Evolutionary conservation across 2,329 filamentous ascomycete genomes (phyloP), one percentile per base, ranked within the genome.

Genomic region (Pyrenochaeta sp.): DNA sequence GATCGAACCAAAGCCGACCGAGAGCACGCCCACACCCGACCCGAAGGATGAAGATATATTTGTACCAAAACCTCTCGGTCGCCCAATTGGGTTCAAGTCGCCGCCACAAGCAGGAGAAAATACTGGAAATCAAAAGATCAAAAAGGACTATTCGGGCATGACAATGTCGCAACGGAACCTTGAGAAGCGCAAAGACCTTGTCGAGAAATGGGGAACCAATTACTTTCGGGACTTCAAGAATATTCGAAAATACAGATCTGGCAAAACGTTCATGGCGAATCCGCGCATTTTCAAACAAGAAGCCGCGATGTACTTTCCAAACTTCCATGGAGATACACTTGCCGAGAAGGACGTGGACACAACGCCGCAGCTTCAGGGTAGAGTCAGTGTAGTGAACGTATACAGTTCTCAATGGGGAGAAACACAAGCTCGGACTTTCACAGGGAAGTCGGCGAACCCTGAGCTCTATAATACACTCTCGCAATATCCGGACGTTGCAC

Each of bases 181-280:
- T 6, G 79, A 82, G 53, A 82, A 86, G 55, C 83, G 93, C 53
- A 81, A 89, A 58, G 80, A 90, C 67, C 77, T 97, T 40, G 89
- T 89, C 30, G 81, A 83, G 56, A 85, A 90, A 69, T 86, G 95
- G 65, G 78, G 86, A 14, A 89, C 89, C 45, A 92, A 93, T 2
- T 99, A 99, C 74, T 99, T 96, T 76, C 88, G 91, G 70, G 93
- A 99, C 79, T 96, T 91, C 88, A 84, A 83, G 47, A 94, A 95
- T 73, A 82, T 96, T 72, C 79, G 86, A 17, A 71, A 73, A 55
- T 86, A 94, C 55, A 74, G 80, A 74, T 84, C 91, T 61, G 94
- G 94, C 63, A 99, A 99, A 74, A 90, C 90, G 17, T 99, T 96
- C 74, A 77, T 93, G 37, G 86, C 90, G 14, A 93, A 93, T 24